Percentiles rank a stretch among this genome's conserved stretches.
phyloP scores from a whole-genome alignment of 495 filamentous ascomycete species.

The Sabuloglossum arenarium region DNA sequence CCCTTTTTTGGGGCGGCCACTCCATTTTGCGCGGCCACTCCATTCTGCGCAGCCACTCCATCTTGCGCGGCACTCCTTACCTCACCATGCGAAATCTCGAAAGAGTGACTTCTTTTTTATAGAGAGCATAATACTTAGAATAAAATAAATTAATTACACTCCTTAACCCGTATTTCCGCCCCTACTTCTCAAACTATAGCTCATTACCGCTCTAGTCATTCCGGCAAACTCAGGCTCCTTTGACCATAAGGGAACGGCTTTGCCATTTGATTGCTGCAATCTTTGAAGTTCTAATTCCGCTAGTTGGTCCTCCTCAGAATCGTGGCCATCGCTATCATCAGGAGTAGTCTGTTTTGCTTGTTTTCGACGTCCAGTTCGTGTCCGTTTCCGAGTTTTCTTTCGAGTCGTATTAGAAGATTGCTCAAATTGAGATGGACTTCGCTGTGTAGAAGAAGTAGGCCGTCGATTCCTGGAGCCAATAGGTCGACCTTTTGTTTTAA shows the following conservation, averaged over 20 bases:
- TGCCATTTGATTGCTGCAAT: too few relatives aligned
- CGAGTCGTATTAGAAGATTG: neutral
- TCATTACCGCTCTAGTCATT: neutral
- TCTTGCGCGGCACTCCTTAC: neutral
- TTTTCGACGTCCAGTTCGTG: neutral
- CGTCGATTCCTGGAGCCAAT: neutral
- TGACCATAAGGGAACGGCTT: neutral
- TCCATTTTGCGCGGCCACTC: neutral
- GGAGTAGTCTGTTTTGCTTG: neutral
- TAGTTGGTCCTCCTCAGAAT: neutral
- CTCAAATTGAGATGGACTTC: neutral
- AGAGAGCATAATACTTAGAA: neutral
- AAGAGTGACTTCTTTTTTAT: neutral
- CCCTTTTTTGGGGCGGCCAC: neutral
- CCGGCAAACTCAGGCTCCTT: neutral
- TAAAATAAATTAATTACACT: neutral
- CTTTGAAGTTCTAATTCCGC: neutral
- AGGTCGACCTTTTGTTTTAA: neutral
- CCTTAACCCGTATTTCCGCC: too few relatives aligned
- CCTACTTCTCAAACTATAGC: neutral
- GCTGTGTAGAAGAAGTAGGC: constrained; percentile 2
- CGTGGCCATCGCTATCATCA: neutral
- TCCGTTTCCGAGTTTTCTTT: neutral
- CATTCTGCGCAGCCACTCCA: neutral
- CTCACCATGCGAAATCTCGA: too few relatives aligned